These are phyloP conservation scores for Citrullus amarus DNA, from an alignment of 306 rosid species.

Conservation along the genomic window DNA sequence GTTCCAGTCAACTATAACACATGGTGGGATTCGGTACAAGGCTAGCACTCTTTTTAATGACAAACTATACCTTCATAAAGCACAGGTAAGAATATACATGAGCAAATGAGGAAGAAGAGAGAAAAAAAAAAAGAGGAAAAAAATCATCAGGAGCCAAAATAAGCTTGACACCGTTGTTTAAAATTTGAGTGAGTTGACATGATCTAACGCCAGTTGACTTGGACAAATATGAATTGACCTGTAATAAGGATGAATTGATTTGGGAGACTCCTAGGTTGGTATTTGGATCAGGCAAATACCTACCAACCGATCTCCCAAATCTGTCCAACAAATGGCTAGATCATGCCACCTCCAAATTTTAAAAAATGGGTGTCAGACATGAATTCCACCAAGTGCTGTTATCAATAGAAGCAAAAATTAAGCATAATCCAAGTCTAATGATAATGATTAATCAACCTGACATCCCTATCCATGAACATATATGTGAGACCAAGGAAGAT, in stretches of 20 bases:
- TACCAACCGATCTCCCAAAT: background rate
- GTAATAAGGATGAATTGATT: background rate
- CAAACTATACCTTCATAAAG: too few species aligned
- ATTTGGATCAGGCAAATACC: background rate
- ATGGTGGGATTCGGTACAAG: background rate
- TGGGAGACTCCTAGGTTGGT: background rate
- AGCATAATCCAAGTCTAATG: background rate
- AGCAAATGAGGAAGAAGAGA: too few species aligned
- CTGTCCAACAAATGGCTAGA: background rate
- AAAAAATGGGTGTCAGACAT: background rate
- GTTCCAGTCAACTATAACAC: background rate
- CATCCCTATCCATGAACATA: background rate
- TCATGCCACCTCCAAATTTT: background rate
- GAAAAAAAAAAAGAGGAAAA: too few species aligned
- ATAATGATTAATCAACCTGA: background rate
- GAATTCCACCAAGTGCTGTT: background rate
- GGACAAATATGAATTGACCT: background rate
- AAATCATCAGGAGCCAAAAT: too few species aligned
- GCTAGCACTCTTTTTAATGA: background rate
- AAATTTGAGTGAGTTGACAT: background rate
- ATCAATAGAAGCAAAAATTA: background rate
- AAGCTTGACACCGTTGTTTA: background rate
- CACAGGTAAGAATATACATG: too few species aligned
- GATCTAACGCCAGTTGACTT: background rate
- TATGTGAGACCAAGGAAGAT: background rate